These are phyloP conservation scores for Yarrowia keelungensis DNA, from an alignment of 805 yeast genomes.

Conservation along the genomic window DNA sequence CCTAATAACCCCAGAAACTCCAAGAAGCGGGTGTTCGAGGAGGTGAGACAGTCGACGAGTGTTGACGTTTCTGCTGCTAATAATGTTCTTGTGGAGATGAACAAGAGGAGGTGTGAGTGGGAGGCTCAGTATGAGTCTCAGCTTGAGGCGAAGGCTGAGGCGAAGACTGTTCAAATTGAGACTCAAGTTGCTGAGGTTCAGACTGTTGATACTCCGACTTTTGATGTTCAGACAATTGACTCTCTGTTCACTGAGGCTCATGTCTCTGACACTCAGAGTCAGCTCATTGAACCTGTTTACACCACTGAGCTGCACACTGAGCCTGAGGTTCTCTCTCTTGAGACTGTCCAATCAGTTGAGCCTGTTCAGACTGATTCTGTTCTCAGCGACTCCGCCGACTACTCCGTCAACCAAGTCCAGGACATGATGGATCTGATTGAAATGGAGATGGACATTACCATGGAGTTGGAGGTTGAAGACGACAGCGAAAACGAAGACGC, in stretches of 20 bases:
- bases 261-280: background rate
- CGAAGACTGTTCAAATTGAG: background rate
- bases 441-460: background rate
- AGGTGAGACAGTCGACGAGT: background rate
- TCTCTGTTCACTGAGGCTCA: background rate
- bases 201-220: background rate
- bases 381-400: background rate
- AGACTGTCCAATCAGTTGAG: background rate
- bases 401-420: background rate
- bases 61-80: background rate
- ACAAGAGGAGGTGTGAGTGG: background rate
- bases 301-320: too few species aligned
- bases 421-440: background rate
- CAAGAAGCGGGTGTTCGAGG: constrained; percentile 4
- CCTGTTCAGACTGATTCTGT: background rate
- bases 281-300: background rate
- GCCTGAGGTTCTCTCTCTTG: background rate
- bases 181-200: background rate
- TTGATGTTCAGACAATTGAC: background rate
- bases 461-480: background rate
- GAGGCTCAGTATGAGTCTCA: background rate
- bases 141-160: background rate
- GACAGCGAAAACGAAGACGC: background rate
- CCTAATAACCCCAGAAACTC: constrained; percentile 32
- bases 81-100: background rate